Evolutionary conservation across 2,329 filamentous ascomycete genomes (phyloP), one percentile per base, ranked within the genome.

Genomic region (Colletotrichum sp.): DNA sequence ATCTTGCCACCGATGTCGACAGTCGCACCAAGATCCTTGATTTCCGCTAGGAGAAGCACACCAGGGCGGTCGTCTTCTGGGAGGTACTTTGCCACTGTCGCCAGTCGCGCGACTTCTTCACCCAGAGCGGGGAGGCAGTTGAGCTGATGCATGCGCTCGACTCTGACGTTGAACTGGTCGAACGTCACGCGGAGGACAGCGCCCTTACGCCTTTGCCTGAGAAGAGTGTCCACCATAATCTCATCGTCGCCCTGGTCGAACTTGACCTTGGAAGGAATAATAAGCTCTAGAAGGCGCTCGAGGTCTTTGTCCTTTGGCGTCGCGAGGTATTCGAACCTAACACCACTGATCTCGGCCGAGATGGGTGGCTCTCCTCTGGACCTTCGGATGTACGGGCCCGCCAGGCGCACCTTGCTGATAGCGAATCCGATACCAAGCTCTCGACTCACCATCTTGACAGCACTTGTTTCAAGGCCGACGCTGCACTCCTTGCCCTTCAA

Each of bases 21-120:
- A 30, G 88, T 87, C 10, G 90, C 84, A 32, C 93, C 89, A 8
- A 95, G 79, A 21, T 92, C 91, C 68, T 92, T 90, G 69, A 98
- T 83, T 34, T 92, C 87, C 1, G 90, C 88, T 48, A 99, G 87
- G 0, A 93, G 96, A 48, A 99, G 87, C 24, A 98, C 87, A 0
- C 97, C 97, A 3, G 97, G 97, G 3, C 96, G 91, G 79, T 99
- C 96, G 83, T 99, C 97, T 79, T 99, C 96, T 0, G 97, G 96
- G 4, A 99, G 89, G 82, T 98, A 98, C 82, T 98, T 98, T 8
- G 96, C 91, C 30, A 99, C 95, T 1, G 93, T 96, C 1, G 96
- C 95, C 7, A 99, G 87, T 78, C 94, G 95, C 7, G 93, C 90
- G 64, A 98, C 83, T 80, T 99, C 97, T 77, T 94, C 93, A 1